These are phyloP conservation scores for Colletotrichum tamarilloi DNA, from an alignment of 2,329 filamentous ascomycete genomes.

Conservation along the genomic window DNA sequence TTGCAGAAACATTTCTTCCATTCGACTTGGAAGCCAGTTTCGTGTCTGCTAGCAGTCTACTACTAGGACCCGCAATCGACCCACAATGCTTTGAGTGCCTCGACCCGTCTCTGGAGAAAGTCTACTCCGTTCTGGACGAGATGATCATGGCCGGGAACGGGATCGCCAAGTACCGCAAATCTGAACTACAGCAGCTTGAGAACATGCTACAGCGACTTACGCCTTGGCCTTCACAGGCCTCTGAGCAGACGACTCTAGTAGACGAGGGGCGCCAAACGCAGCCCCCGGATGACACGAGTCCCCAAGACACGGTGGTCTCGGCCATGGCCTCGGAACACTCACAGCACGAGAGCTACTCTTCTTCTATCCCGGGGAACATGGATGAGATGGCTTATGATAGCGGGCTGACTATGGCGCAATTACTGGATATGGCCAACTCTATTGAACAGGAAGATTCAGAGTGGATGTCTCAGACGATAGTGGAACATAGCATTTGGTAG, in stretches of 20 bases:
- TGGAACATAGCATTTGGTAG: constrained; percentile 56
- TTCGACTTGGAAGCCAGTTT: constrained; percentile 59
- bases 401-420: constrained; percentile 56
- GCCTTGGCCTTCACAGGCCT: not conserved
- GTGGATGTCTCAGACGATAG: constrained; percentile 58
- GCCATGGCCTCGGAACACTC: constrained; percentile 8
- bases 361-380: constrained; percentile 25
- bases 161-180: constrained; percentile 55
- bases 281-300: constrained; percentile 2
- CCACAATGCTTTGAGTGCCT: constrained; percentile 47
- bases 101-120: constrained; percentile 51
- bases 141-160: constrained; percentile 58
- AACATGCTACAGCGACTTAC: constrained; percentile 49
- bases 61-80: constrained; percentile 52
- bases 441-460: constrained; percentile 57
- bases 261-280: not conserved
- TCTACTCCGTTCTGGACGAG: constrained; percentile 56
- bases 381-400: constrained; percentile 44
- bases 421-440: constrained; percentile 59
- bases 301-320: constrained; percentile 7
- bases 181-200: constrained; percentile 58
- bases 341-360: constrained; percentile 30
- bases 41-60: constrained; percentile 54
- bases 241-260: constrained; percentile 10
- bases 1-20: constrained; percentile 58